Conservation (phyloP, 805 yeast species). For the Teunomyces tritomae region DNA sequence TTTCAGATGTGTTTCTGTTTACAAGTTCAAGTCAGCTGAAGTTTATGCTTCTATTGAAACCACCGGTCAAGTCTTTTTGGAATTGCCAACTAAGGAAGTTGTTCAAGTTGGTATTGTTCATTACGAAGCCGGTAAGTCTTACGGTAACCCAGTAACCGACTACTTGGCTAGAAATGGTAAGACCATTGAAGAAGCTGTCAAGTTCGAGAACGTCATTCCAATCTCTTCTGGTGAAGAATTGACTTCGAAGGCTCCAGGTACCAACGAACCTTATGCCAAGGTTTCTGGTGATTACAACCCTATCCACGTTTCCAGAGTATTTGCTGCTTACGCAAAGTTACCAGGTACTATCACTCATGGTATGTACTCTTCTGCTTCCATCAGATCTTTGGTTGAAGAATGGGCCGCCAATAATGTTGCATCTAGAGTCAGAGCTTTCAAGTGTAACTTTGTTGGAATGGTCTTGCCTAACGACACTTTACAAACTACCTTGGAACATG, state of each 20-base stretch:
- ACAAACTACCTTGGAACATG: conserved; percentile 84
- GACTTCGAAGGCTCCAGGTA: conserved; percentile 81
- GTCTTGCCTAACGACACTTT: conserved; percentile 92
- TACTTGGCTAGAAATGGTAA: conserved; percentile 89
- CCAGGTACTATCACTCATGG: conserved; percentile 99
- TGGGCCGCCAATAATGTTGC: conserved; percentile 99
- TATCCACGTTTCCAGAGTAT: conserved; percentile 93
- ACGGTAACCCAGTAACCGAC: conserved; percentile 96
- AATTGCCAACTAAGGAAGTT: conserved; percentile 88
- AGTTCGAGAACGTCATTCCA: conserved; percentile 88
- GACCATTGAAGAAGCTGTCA: conserved; percentile 89
- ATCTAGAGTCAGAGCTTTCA: conserved; percentile 91
- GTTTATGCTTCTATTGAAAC: conserved; percentile 81
- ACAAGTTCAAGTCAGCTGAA: conserved; percentile 72
- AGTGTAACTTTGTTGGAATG: conserved; percentile 92
- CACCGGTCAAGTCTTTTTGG: conserved; percentile 79
- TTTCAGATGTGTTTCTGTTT: conserved; percentile 84
- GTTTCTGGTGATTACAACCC: conserved; percentile 99
- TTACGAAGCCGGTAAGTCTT: conserved; percentile 88
- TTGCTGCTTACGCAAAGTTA: conserved; percentile 86
- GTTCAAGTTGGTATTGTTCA: conserved; percentile 78
- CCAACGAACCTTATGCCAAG: conserved; percentile 94
- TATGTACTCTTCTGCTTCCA: conserved; percentile 96
- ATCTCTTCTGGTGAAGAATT: conserved; percentile 64
- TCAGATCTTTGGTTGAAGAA: conserved; percentile 91